Evolutionary conservation across 495 filamentous ascomycete species (phyloP), one percentile per base, ranked within the genome.

Genomic region (Hypomontagnella submonticulosa): DNA sequence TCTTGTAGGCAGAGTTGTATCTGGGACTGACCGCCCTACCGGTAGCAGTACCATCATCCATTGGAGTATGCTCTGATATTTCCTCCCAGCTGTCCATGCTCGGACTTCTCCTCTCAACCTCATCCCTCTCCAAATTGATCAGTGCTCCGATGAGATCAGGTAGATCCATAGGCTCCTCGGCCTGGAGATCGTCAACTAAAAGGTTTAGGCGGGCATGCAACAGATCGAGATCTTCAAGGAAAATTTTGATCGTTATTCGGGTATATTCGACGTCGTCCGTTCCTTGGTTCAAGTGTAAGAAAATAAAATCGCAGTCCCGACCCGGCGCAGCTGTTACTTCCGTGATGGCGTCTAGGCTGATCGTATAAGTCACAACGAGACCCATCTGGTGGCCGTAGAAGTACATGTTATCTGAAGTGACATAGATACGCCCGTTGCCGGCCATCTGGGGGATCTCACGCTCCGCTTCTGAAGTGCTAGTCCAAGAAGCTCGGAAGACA

Each of bases 331-430:
- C 90, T 16, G 93, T 97, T 43, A 98, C 91, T 73, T 97, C 95
- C 36, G 84, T 84, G 59, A 98, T 90, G 54, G 78, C 85, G n/a
- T 86, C 82, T 42, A 99, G 81, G 34, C 83, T 85, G 33, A 92
- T 84, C 15, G 84, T 84, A 33, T 92, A 91, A 1, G 92, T 92
- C 44, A 97, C 80, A 0, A 97, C 91, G 23, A 99, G 81, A n/a
- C 95, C 95, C 69, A 96, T 84, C 66, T 97, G 89, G 72, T 98
- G 87, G 52, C 93, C 96, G 78, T 97, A 99, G 73, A 99, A 99
- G 71, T 96, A 97, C 61, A 98, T 85, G 33, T 93, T 88, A 49
- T 86, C 86, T 3, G 87, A 83, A 1, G 96, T 98, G 43, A 97
- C 88, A 73, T 93, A 99, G 16, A 93, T 89, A 53, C 95, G 83